A percentile compares a stretch with the other conserved stretches of the same genome.
Conservation (phyloP, 768 basidiomycete species). For the Termitomyces sp. region DNA sequence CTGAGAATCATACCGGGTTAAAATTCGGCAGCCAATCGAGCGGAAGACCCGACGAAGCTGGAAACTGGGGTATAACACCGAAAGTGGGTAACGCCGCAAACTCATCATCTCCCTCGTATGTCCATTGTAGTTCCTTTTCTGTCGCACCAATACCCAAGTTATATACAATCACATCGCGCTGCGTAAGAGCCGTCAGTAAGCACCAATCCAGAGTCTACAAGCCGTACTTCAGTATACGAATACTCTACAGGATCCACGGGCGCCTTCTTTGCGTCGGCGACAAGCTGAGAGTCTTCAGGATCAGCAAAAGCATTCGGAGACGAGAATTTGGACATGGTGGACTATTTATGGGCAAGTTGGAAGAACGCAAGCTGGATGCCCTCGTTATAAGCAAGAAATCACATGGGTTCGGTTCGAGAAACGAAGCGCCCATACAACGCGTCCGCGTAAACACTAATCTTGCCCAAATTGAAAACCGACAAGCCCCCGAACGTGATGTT, state of each 20-base stretch:
- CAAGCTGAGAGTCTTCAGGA: constrained; percentile 77
- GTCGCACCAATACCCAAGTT: constrained; percentile 95
- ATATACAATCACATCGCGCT: constrained; percentile 89
- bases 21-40: constrained; percentile 93
- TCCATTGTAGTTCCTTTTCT: constrained; percentile 88
- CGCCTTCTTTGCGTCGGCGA: constrained; percentile 76
- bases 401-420: constrained; percentile 1
- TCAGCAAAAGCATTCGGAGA: constrained; percentile 58
- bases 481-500: too few relatives aligned
- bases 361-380: too few relatives aligned
- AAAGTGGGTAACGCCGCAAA: constrained; percentile 91
- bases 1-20: constrained; percentile 68
- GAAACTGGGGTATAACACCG: constrained; percentile 91
- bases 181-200: not conserved
- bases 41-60: constrained; percentile 59
- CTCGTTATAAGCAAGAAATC: constrained; percentile 1
- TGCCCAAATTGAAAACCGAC: not conserved
- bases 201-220: not conserved
- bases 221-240: constrained; percentile 65
- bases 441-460: constrained; percentile 1
- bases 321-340: constrained; percentile 36
- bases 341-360: not conserved
- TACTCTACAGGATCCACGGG: constrained; percentile 55
- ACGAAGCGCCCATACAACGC: not conserved
- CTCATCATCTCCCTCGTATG: constrained; percentile 83